Conservation (phyloP, 805 yeast genomes). For the Wickerhamiella shivajii region DNA sequence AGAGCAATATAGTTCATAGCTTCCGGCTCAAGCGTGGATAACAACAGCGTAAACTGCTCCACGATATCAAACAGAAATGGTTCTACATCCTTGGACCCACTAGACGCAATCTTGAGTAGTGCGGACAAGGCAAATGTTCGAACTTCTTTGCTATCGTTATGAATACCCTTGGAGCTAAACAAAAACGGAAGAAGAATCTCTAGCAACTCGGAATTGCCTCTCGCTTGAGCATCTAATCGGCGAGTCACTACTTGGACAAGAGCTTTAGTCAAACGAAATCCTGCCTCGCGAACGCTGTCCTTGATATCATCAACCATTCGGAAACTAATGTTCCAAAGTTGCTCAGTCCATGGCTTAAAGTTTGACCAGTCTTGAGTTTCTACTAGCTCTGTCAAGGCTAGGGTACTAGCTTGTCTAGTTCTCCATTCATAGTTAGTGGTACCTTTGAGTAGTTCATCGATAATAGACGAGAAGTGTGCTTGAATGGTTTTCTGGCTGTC, state of each 20-base stretch:
- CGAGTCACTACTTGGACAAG: slow-evolving; percentile 11
- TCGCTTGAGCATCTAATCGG: slow-evolving; percentile 36
- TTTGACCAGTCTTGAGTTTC: slow-evolving; percentile 24
- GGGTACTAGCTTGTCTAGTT: slow-evolving; percentile 72
- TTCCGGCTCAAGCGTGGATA: slow-evolving; percentile 88
- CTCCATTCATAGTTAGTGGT: slow-evolving; percentile 87
- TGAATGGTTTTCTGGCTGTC: slow-evolving; percentile 43
- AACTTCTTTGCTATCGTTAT: slow-evolving; percentile 78
- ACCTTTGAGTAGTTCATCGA: slow-evolving; percentile 46
- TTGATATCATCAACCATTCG: slow-evolving; percentile 88
- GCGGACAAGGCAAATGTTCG: slow-evolving; percentile 64
- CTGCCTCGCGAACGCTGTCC: slow-evolving; percentile 80
- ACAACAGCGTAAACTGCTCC: slow-evolving; percentile 50
- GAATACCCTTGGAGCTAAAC: slow-evolving; percentile 61
- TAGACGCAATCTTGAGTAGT: slow-evolving; percentile 52
- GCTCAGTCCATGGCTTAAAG: slow-evolving; percentile 22
- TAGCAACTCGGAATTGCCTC: slow-evolving; percentile 35
- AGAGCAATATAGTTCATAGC: slow-evolving; percentile 69
- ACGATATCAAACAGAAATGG: slow-evolving; percentile 57
- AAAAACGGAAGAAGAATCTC: slow-evolving; percentile 59
- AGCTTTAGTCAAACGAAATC: slow-evolving; percentile 48
- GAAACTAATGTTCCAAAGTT: slow-evolving; percentile 78
- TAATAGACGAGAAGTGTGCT: slow-evolving; percentile 41
- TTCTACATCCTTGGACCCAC: slow-evolving; percentile 39
- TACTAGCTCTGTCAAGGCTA: slow-evolving; percentile 55